Evolutionary conservation across 139 green algal genomes (phyloP), one percentile per base, ranked within the genome.

Genomic region (Coelastrella sp.): DNA sequence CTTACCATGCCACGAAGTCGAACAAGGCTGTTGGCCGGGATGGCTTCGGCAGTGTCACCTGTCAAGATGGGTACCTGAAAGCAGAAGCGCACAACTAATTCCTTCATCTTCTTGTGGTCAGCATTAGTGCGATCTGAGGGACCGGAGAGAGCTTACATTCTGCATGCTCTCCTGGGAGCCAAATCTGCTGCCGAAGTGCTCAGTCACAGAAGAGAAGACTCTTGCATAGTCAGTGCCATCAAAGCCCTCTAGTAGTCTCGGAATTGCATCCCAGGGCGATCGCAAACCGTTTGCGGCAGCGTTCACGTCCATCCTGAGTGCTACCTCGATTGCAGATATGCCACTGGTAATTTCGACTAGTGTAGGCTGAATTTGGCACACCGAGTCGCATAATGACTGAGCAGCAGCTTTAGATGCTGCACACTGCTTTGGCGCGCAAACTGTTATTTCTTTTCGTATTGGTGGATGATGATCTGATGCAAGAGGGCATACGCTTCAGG

Each of bases 1-100:
- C 91, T 81, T 59, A 96, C 93, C 92, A 96, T 94, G 80, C 93
- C 93, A 27, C 81, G 32, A 74, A 89, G 93, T 9, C 91, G 85
- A 5, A 96, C 93, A 5, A 96, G 86, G 68, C 69, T 89, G 75
- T 89, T 75, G 60, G 91, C 85, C 6, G 90, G 87, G 25, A 96
- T 84, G 4, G 27, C 40, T 2, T 96, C 92, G 0, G 84, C 78
- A 0, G 51, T 83, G 0, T 81, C 69, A 2, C 73, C 30, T 0
- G 83, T 91, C 5, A 95, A 69, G 5, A 86, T 19, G 0, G 92
- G 92, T 5, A 94, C 75, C 92, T 95, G 83, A 37, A 41, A 8
- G 23, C 13, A 1, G 48, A 57, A 23, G 48, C 13, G 13, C 48
- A 23, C 13, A 2, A 23, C 2, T 23, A 2, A 57, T 0, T 2